Base-by-base conservation (phyloP, 1,284 basidiomycete species). In the Cystobasidium sp. region DNA sequence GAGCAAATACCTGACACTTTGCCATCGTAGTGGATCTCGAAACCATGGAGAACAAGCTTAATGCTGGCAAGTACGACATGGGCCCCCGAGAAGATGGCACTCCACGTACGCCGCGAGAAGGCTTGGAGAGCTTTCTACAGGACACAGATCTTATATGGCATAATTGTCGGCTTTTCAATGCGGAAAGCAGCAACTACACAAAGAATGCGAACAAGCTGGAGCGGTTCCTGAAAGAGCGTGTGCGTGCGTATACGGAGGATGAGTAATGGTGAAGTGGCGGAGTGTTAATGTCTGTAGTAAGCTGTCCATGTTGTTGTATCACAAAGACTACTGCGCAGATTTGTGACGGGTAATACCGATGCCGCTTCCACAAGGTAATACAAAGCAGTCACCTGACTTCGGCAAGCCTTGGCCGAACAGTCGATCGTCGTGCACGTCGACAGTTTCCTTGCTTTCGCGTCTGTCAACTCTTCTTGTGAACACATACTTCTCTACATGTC, bases 21-120 rank as follows among this genome's bases (percentile, higher is more conserved):
- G n/a, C 24, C 37, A 41, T 51, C 41, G 9, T 16, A 56, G 59
- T 99, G 95, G 95, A 94, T 82, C 88, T 99, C 75, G 86, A 86
- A 68, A 97, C 93, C 1, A 97, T 99, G 90, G 91, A 94, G 81
- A 87, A 90, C 82, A 98, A 95, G 82, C 88, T 99, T 39, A 91
- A 95, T 74, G 90, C 87, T 63, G 86, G 86, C 76, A 83, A 85
- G 75, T 99, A 98, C 82, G 83, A 86, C 46, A 87, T 87, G 24
- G 84, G 97, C 51, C 90, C 93, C 71, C 82, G 91, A 7, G 86
- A 86, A 20, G 96, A 99, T 81, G 90, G 90, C 2, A 88, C 81
- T 64, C 77, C 81, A 49, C 79, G 76, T 76, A 61, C 59, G n/a
- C 52, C 55, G 3, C 51, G 43, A 68, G 76, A 56, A 22, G 53